Conservation (phyloP, 1,139 yeast species). For the Sugiyamaella sp. region DNA sequence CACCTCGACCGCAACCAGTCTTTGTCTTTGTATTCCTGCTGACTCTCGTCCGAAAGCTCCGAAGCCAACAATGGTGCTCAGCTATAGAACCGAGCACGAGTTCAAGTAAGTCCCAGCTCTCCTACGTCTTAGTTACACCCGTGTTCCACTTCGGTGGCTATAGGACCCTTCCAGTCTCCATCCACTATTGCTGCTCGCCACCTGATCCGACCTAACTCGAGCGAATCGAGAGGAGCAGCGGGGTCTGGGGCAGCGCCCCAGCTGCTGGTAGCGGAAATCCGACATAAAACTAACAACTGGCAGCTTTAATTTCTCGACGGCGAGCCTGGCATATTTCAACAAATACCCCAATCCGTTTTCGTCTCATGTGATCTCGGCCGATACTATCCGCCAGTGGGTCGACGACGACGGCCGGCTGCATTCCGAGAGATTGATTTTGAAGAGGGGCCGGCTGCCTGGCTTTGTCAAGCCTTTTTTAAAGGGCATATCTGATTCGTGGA, state of each 20-base stretch:
- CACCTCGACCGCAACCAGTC: too few species aligned
- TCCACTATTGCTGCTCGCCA: too few species aligned
- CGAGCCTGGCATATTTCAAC: slow-evolving; percentile 36
- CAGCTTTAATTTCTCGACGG: slow-evolving; percentile 35
- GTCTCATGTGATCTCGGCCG: slow-evolving; percentile 83
- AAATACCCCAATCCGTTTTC: slow-evolving; percentile 63
- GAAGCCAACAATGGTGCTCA: slow-evolving; percentile 32
- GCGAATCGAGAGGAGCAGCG: too few species aligned
- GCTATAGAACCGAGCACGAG: slow-evolving; percentile 23
- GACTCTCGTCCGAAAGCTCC: too few species aligned
- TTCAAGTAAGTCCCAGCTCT: slow-evolving; percentile 16
- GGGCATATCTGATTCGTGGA: slow-evolving; percentile 73
- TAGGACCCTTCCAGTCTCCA: too few species aligned
- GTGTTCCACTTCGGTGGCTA: not conserved
- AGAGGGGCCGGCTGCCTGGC: slow-evolving; percentile 78
- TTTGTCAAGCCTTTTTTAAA: slow-evolving; percentile 83
- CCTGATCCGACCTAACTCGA: too few species aligned
- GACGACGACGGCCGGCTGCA: slow-evolving; percentile 62
- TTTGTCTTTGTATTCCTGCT: too few species aligned
- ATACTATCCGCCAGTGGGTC: slow-evolving; percentile 64
- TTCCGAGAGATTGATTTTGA: slow-evolving; percentile 74
- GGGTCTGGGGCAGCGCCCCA: too few species aligned
- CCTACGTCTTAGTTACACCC: not conserved
- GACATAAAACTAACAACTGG: not conserved
- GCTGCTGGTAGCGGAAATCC: too few species aligned